Conservation (phyloP, 2,329 filamentous ascomycete genomes). For the Exophiala sp. region DNA sequence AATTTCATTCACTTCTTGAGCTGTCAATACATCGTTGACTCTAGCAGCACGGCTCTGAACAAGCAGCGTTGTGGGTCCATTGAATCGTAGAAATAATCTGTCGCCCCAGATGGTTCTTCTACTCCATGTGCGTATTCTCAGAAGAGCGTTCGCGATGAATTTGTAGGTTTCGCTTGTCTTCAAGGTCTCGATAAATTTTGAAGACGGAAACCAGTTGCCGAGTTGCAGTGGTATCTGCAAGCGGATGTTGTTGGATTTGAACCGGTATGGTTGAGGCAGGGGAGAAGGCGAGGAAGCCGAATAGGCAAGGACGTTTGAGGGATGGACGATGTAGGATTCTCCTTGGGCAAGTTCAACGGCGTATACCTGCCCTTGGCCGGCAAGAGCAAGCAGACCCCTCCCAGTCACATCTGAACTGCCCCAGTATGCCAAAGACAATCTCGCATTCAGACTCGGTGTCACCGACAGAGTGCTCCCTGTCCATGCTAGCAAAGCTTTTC, state of each 20-base stretch:
- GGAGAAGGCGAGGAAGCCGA: constrained; percentile 61
- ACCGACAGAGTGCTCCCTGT: constrained; percentile 81
- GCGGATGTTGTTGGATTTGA: constrained; percentile 70
- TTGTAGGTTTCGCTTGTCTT: constrained; percentile 71
- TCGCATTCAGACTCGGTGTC: constrained; percentile 68
- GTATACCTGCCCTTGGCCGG: constrained; percentile 85
- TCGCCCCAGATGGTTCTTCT: constrained; percentile 90
- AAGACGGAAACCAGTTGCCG: constrained; percentile 61
- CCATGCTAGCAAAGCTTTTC: constrained; percentile 90
- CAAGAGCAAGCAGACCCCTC: constrained; percentile 77
- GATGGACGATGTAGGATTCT: constrained; percentile 88
- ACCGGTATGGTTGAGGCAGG: constrained; percentile 77
- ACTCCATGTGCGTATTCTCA: constrained; percentile 69
- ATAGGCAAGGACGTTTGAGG: constrained; percentile 88
- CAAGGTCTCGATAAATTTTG: constrained; percentile 70
- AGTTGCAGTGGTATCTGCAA: constrained; percentile 75
- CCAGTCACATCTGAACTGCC: constrained; percentile 86
- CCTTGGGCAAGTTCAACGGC: constrained; percentile 74
- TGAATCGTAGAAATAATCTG: constrained; percentile 83
- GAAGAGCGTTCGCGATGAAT: constrained; percentile 60
- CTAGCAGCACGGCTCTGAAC: constrained; percentile 82
- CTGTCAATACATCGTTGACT: constrained; percentile 72
- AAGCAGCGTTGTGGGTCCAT: constrained; percentile 79
- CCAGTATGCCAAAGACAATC: constrained; percentile 74
- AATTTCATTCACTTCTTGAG: constrained; percentile 82